A percentile compares a stretch with the other conserved stretches of the same genome.
Conservation (phyloP, 768 basidiomycete species). For the Leccinum aurantiacum region DNA sequence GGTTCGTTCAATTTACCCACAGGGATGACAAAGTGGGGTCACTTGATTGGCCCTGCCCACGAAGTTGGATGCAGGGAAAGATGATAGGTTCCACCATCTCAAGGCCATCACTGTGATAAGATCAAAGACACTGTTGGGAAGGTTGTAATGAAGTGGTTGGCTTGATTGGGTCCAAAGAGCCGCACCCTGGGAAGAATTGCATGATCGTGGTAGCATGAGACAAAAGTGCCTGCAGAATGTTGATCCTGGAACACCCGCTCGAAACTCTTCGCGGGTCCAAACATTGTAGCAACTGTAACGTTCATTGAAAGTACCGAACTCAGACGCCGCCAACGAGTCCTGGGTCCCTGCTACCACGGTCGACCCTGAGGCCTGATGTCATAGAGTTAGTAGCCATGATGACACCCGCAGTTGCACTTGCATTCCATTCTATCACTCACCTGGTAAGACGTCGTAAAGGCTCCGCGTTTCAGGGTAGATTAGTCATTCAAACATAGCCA, state of each 20-base stretch:
- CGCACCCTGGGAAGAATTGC: slow-evolving; percentile 1
- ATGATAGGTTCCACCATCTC: neutral
- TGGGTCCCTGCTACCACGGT: neutral
- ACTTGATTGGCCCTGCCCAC: neutral
- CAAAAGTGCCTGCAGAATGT: neutral
- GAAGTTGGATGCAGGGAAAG: neutral
- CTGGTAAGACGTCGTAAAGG: too few species aligned
- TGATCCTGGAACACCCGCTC: neutral
- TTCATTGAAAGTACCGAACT: neutral
- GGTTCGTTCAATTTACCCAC: neutral
- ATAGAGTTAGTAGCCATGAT: too few species aligned
- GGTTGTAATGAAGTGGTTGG: too few species aligned
- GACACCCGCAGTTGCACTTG: too few species aligned
- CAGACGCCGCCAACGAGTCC: neutral
- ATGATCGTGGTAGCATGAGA: neutral
- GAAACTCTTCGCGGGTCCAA: slow-evolving; percentile 12
- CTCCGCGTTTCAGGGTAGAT: too few species aligned
- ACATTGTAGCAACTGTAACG: too few species aligned
- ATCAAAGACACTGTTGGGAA: neutral
- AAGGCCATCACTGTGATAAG: neutral
- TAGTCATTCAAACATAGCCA: too few species aligned
- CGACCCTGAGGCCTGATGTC: neutral
- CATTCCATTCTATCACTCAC: too few species aligned
- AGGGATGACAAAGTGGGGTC: neutral
- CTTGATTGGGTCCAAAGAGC: neutral